Base-by-base conservation (phyloP, 768 basidiomycete species). In the Scleroderma bovista region DNA sequence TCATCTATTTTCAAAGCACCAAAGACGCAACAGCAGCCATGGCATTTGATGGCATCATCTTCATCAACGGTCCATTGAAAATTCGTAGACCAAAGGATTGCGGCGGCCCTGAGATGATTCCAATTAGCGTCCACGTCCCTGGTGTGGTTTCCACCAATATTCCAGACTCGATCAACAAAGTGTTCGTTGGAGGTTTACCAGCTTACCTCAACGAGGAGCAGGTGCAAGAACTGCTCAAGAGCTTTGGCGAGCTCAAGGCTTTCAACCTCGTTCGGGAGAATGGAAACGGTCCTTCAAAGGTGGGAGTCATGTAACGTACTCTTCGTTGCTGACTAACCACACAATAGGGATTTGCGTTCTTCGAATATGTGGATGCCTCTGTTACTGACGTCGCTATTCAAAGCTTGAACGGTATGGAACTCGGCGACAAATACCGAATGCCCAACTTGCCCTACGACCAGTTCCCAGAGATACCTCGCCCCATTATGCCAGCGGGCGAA, bases 181-280 rank as follows among this genome's bases (percentile, higher is more conserved):
- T 99, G 46, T 99, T 98, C 61, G 88, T 99, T 52, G 96, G 96
- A 38, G 95, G 94, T 47, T 73, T 99, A 50, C 96, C 96, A 15
- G 79, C 88, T 19, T 97, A 98, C 67, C 81, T 99, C 43, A 94
- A 91, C 60, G 96, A 99, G 69, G 96, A 96, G 63, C 94, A 98
- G 70, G 96, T 98, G 51, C 92, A 95, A 83, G 96, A 99, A 66
- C 67, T 99, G 29, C 76, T 99, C 55, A 97, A 93, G 75, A 92
- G 86, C 63, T 99, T 99, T 62, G 96, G 96, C 51, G 96, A 98
- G 53, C 79, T 99, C 44, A 93, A 90, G 67, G 92, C 93, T 9
- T 99, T 99, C 81, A 98, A 98, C 64, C 79, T 99, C 41, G 96
- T 99, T 50, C 86, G 96, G 53, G 96, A 99, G 68, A 90, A 88